Base-by-base conservation (phyloP, 148 eudicot genomes). In the Selenicereus undatus region DNA sequence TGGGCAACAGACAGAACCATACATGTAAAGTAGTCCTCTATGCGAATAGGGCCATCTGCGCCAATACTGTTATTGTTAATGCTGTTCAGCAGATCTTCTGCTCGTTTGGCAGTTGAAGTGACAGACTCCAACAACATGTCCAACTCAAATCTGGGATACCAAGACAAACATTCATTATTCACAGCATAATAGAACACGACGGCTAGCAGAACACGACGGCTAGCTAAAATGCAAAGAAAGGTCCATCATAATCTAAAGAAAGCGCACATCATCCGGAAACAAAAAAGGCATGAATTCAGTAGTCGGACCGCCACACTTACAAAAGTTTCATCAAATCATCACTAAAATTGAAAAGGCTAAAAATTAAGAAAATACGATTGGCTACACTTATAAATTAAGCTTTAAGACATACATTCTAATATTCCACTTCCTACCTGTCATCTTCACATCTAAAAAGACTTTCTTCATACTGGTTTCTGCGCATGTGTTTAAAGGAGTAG, bases 381-480 rank as follows among this genome's bases (percentile, higher is more conserved):
- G 14, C 29, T 76, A 42, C 27, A 24, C 42, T 56, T 20, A 3
- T 22, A 11, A 58, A 27, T 5, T 32, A 76, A 6, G 32, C 18
- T 8, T 21, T 27, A 66, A 27, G 35, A 66, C 16, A 66, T 66
- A 3, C 32, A 66, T 27, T 5, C 32, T 66, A 66, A 56, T 17
- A 51, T 65, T 43, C 65, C 64, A 71, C 36, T 52, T 83, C 70
- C 78, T 84, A 93, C 99, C 99, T 90, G 85, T 96, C 99, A 88
- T 96, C 99, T 89, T 96, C 99, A 86, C 99, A 96, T 89, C 94
- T 93, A 81, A 96, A 96, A 74, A 96, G 93, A 84, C 99, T 96
- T 87, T 94, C 99, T 84, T 96, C 99, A 78, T 93, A 93, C 83
- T 96, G 99, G 87, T 96, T 96, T 87, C 98, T 88, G 78, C 98